These are phyloP conservation scores for Calvatia gigantea DNA, from an alignment of 768 basidiomycete species.

Conservation along the genomic window DNA sequence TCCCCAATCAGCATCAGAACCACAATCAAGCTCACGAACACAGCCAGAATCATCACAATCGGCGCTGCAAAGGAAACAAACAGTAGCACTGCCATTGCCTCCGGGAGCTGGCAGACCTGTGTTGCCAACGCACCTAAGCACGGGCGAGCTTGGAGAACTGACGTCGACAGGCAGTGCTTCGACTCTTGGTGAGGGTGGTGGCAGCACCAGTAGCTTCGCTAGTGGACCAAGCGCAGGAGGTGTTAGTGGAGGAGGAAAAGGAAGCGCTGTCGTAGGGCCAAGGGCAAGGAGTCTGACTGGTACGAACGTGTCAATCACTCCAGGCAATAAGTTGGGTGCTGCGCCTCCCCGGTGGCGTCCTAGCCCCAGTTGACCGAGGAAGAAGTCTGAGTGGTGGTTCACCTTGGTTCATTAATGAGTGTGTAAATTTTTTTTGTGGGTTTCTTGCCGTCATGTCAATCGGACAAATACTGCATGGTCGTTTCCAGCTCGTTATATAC, in stretches of 20 bases:
- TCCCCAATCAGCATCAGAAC: not conserved
- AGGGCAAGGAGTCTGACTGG: not conserved
- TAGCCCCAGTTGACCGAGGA: no score
- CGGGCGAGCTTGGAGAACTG: not conserved
- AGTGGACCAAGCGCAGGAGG: not conserved
- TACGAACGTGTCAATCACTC: not conserved
- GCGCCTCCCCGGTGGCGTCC: not conserved
- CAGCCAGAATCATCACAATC: not conserved
- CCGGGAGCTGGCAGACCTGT: constrained; percentile 3
- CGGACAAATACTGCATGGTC: no score
- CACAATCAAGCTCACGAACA: not conserved
- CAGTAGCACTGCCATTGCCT: not conserved
- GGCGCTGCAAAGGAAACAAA: not conserved
- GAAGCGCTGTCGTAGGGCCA: not conserved
- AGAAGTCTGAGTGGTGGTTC: no score
- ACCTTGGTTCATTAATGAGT: no score
- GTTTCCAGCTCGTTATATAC: no score
- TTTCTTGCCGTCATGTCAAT: no score
- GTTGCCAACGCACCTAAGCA: not conserved
- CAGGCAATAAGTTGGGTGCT: not conserved
- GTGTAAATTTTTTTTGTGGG: no score
- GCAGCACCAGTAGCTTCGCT: not conserved
- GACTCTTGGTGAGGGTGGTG: not conserved
- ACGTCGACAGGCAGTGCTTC: not conserved
- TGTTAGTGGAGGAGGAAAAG: not conserved